phyloP scores from a whole-genome alignment of 306 rosid genomes.

The Erythrophleum fordii region DNA sequence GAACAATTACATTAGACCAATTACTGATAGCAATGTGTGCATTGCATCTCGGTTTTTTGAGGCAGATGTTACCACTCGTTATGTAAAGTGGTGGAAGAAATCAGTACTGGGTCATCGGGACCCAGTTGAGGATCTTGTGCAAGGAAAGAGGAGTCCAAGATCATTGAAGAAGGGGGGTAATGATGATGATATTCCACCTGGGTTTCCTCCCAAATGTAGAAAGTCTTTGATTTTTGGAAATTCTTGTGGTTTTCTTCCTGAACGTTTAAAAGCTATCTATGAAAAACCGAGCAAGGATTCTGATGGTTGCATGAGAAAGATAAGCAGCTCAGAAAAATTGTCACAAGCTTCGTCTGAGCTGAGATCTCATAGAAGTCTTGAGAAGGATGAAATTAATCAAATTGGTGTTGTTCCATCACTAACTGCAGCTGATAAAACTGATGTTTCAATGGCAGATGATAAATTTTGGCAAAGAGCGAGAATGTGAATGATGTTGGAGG shows the following conservation, averaged over 20 bases:
- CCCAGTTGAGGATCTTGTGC: not conserved
- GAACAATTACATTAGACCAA: slow-evolving; percentile 38
- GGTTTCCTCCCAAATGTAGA: too few species aligned
- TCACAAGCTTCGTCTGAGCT: too few species aligned
- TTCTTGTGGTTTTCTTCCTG: too few species aligned
- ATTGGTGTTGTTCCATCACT: not conserved
- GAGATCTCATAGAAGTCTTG: not conserved
- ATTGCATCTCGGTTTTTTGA: slow-evolving; percentile 44
- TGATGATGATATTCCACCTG: slow-evolving; percentile 28
- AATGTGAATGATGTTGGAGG: not conserved
- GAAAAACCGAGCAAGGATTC: too few species aligned
- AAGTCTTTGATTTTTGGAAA: too few species aligned
- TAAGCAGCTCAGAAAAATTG: too few species aligned
- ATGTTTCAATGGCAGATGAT: not conserved
- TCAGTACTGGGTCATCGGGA: not conserved
- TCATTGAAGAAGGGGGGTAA: not conserved
- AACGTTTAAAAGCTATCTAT: too few species aligned
- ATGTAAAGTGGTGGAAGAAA: slow-evolving; percentile 40
- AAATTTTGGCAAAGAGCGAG: not conserved
- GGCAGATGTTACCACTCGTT: slow-evolving; percentile 45
- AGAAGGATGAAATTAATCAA: not conserved
- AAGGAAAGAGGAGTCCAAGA: slow-evolving; percentile 28
- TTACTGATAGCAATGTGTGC: slow-evolving; percentile 30
- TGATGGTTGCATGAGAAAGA: too few species aligned
- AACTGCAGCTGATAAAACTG: not conserved